Evolutionary conservation across 306 rosid species (phyloP).

Genomic region (Acacia confusa): DNA sequence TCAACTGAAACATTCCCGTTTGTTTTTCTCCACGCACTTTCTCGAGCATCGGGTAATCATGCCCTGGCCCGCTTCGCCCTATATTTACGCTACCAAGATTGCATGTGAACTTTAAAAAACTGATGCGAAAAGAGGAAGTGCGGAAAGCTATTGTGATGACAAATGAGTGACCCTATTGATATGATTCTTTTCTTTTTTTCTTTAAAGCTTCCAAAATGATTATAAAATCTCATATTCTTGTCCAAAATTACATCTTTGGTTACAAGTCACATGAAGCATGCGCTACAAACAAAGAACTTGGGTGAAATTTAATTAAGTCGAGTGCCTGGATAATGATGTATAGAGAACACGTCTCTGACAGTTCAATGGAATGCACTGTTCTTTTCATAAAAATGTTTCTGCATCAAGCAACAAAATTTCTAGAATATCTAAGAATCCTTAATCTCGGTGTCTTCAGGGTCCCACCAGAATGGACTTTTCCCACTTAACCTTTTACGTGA

Average conservation of each 20-base stretch:
- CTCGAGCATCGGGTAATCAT: neutral
- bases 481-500: conserved; percentile 2
- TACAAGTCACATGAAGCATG: conserved; percentile 24
- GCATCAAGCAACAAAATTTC: neutral
- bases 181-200: neutral
- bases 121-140: neutral
- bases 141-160: neutral
- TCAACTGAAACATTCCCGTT: neutral
- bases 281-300: conserved; percentile 30
- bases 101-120: conserved; percentile 7
- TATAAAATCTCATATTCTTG: neutral
- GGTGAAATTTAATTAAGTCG: conserved; percentile 25
- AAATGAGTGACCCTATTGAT: neutral
- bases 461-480: conserved; percentile 36
- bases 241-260: neutral
- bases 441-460: conserved; percentile 29
- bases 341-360: neutral
- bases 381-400: conserved; percentile 5
- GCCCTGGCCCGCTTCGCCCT: conserved; percentile 36
- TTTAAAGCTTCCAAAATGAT: neutral
- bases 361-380: conserved; percentile 4
- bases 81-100: conserved; percentile 40
- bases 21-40: neutral
- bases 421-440: neutral
- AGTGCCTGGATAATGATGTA: neutral